A percentile compares a stretch with the other conserved stretches of the same genome.
Evolutionary conservation across 495 filamentous ascomycete species (phyloP).

Genomic region (Aspergillus wentii): DNA sequence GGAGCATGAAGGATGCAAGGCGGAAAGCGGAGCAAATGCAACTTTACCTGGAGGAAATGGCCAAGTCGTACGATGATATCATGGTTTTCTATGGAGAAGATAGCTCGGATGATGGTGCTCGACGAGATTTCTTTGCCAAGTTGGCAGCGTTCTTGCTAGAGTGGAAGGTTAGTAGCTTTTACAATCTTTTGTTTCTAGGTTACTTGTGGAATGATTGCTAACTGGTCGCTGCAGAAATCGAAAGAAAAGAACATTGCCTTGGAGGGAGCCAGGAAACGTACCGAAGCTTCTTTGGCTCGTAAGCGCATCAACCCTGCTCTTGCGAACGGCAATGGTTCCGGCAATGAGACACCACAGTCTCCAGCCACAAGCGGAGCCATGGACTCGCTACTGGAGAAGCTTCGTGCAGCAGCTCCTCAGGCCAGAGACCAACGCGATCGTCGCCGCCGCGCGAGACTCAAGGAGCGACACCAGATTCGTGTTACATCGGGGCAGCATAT

Average conservation of each 20-base stretch:
- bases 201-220: not conserved
- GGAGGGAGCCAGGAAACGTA: constrained; percentile 77
- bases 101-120: constrained; percentile 83
- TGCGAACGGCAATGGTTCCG: constrained; percentile 35
- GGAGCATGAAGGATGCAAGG: constrained; percentile 93
- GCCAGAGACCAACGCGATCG: constrained; percentile 81
- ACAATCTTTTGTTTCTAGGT: not conserved
- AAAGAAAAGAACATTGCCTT: constrained; percentile 82
- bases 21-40: constrained; percentile 95
- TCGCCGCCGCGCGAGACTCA: constrained; percentile 78
- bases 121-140: constrained; percentile 94
- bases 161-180: constrained; percentile 65
- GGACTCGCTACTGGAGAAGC: constrained; percentile 93
- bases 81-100: constrained; percentile 98
- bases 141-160: constrained; percentile 86
- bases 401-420: constrained; percentile 89
- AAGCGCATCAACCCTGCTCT: constrained; percentile 68
- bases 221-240: constrained; percentile 54
- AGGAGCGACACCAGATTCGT: constrained; percentile 89
- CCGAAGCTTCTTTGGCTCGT: constrained; percentile 86
- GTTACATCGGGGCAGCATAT: constrained; percentile 82
- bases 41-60: constrained; percentile 90
- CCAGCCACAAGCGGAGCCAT: constrained; percentile 86
- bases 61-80: constrained; percentile 86
- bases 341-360: constrained; percentile 49